Conservation (phyloP, 495 filamentous ascomycete genomes). For the Cladorrhinum samala region DNA sequence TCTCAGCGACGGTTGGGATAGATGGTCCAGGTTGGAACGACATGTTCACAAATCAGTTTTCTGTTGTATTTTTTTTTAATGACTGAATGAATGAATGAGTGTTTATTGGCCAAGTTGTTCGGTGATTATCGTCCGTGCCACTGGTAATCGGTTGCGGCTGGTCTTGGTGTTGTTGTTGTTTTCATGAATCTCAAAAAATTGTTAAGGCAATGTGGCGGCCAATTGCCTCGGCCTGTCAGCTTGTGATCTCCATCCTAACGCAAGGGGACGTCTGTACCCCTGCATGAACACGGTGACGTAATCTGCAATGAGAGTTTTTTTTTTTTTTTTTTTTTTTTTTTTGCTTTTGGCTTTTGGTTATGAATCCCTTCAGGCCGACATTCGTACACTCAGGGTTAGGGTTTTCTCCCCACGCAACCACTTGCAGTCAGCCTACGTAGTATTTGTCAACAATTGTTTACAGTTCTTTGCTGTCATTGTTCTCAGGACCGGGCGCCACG, state of each 20-base stretch:
- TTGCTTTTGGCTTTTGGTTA: neutral
- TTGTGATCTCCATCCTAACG: neutral
- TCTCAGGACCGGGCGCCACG: neutral
- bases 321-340: no score
- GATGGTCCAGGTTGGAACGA: neutral
- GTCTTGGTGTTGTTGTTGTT: no score
- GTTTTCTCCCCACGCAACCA: no score
- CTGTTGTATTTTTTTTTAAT: no score
- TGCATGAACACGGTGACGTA: neutral
- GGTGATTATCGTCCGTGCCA: no score
- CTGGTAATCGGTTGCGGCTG: no score
- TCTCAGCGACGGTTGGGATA: conserved; percentile 35
- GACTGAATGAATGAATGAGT: neutral
- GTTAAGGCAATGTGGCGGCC: neutral
- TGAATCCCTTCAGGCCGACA: neutral
- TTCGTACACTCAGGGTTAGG: neutral
- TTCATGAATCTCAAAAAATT: no score
- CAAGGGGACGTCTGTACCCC: neutral
- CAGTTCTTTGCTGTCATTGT: neutral
- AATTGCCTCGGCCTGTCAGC: neutral
- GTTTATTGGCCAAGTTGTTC: no score
- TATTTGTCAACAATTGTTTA: neutral
- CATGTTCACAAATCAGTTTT: no score
- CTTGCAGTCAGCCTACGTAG: no score
- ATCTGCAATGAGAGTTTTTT: no score